Conservation (phyloP, 208 protist genomes). For the Leishmania aethiopica region DNA sequence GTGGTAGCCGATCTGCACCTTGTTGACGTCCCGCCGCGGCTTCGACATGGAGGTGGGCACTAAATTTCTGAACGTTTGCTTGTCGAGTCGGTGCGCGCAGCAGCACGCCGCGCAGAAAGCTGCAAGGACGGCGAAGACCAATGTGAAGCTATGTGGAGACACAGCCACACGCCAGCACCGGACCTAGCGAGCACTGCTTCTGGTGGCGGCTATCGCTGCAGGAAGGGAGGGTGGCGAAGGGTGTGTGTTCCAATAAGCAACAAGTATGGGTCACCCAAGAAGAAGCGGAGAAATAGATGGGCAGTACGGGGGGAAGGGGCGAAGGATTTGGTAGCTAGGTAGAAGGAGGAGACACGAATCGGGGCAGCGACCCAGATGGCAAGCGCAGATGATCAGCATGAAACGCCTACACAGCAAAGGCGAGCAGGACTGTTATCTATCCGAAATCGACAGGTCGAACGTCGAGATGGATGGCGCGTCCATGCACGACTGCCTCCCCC, state of each 20-base stretch:
- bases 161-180: neutral
- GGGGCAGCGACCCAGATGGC: neutral
- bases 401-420: neutral
- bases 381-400: neutral
- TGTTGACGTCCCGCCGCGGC: conserved; percentile 43
- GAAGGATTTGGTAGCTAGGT: neutral
- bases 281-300: neutral
- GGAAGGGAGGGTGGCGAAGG: neutral
- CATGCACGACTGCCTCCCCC: neutral
- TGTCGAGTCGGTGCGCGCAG: neutral
- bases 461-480: too few relatives aligned
- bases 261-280: neutral
- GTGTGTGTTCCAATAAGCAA: neutral
- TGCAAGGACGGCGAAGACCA: neutral
- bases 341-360: neutral
- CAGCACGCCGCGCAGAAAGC: neutral
- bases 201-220: neutral
- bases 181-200: neutral
- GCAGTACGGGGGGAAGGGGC: neutral
- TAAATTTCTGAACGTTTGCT: neutral
- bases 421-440: neutral
- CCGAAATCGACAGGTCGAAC: neutral
- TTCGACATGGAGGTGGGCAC: conserved; percentile 5
- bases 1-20: conserved; percentile 75
- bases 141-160: neutral